Evolutionary conservation across 352 stramenopile species (phyloP).

Genomic region (Peronospora belbahrii): DNA sequence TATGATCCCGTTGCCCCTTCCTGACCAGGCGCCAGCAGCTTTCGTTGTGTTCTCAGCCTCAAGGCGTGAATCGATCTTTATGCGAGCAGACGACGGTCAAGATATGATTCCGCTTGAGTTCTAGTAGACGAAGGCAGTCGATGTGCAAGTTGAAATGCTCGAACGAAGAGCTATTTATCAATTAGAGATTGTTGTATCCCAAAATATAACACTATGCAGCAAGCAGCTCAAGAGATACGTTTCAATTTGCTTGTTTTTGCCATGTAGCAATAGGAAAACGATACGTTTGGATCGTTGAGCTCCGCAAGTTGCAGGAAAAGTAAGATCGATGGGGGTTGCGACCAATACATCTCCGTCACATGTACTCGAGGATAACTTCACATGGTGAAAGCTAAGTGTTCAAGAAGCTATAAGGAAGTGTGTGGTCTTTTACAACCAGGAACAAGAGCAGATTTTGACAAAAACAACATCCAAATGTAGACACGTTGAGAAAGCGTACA

Average conservation of each 20-base stretch:
- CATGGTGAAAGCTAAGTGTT: too few relatives aligned
- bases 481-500: too few relatives aligned
- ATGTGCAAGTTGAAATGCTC: slow-evolving; percentile 21
- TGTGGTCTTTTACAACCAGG: too few relatives aligned
- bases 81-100: slow-evolving; percentile 22
- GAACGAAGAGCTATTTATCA: slow-evolving; percentile 38
- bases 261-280: neutral
- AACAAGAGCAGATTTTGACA: too few relatives aligned
- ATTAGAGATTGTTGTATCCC: slow-evolving; percentile 17
- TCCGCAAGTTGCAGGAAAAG: too few relatives aligned
- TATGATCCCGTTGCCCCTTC: slow-evolving; percentile 24
- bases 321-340: too few relatives aligned
- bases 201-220: slow-evolving; percentile 11
- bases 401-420: too few relatives aligned
- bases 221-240: neutral
- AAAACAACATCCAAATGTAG: too few relatives aligned
- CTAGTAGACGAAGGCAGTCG: slow-evolving; percentile 13
- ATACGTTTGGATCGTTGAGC: too few relatives aligned
- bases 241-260: neutral
- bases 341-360: too few relatives aligned
- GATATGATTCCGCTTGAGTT: slow-evolving; percentile 37
- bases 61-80: slow-evolving; percentile 32
- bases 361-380: too few relatives aligned
- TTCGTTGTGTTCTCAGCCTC: slow-evolving; percentile 34
- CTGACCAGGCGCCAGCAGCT: slow-evolving; percentile 6